Conservation (phyloP, 2,329 filamentous ascomycete species). For the Nothophaeocryptopus gaeumannii region DNA sequence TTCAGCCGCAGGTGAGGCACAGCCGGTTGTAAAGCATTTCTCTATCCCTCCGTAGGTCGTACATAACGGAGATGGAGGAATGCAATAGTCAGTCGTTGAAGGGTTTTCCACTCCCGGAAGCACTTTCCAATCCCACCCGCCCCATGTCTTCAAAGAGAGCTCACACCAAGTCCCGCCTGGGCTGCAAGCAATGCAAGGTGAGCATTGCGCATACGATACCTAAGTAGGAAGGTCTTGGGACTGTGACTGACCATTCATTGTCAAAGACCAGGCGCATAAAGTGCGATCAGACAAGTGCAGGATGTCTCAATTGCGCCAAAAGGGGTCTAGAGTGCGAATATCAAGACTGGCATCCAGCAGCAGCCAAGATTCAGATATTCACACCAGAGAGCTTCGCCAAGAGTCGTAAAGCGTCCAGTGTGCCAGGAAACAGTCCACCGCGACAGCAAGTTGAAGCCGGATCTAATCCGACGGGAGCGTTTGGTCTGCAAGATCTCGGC, state of each 20-base stretch:
- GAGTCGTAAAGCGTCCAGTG: not conserved
- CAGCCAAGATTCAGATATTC: slow-evolving; percentile 8
- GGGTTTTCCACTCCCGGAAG: too few relatives aligned
- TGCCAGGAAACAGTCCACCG: slow-evolving; percentile 1
- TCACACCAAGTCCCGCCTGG: slow-evolving; percentile 29
- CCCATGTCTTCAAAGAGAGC: slow-evolving; percentile 20
- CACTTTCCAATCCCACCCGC: too few relatives aligned
- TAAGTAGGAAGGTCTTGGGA: too few relatives aligned
- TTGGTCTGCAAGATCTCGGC: slow-evolving; percentile 10
- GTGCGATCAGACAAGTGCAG: slow-evolving; percentile 28
- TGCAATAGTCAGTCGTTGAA: too few relatives aligned
- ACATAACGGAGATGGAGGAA: too few relatives aligned
- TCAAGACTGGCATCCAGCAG: slow-evolving; percentile 12
- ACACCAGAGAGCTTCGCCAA: not conserved
- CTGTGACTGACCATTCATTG: too few relatives aligned
- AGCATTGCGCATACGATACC: too few relatives aligned
- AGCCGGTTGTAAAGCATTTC: too few relatives aligned
- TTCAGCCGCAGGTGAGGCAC: too few relatives aligned
- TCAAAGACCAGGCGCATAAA: slow-evolving; percentile 25
- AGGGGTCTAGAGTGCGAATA: slow-evolving; percentile 29
- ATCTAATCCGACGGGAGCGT: not conserved
- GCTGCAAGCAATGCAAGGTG: slow-evolving; percentile 25
- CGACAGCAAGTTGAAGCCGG: not conserved
- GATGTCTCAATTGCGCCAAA: slow-evolving; percentile 27
- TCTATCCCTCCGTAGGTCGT: too few relatives aligned